Conservation (phyloP, 176 grass and related monocot genomes). For the Eleusine coracana region DNA sequence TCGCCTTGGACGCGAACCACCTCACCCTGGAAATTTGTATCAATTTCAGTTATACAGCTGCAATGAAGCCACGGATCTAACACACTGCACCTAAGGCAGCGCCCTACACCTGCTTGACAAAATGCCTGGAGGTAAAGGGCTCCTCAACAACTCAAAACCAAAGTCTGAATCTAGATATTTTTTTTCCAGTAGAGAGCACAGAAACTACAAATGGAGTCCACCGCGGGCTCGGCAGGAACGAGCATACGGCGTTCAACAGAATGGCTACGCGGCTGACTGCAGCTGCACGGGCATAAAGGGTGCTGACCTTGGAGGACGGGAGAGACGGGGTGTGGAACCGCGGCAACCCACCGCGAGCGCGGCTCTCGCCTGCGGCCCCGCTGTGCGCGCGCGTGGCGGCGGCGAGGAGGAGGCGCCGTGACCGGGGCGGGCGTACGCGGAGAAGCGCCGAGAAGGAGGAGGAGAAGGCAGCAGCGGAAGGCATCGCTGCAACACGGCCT, state of each 20-base stretch:
- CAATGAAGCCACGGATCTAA: neutral
- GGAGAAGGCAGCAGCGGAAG: conserved; percentile 20
- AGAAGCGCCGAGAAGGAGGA: conserved; percentile 35
- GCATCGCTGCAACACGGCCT: conserved; percentile 36
- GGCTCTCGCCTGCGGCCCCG: conserved; percentile 37
- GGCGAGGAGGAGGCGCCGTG: conserved; percentile 25
- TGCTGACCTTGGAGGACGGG: conserved; percentile 58
- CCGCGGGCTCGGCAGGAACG: neutral
- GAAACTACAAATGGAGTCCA: neutral
- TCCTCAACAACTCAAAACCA: neutral
- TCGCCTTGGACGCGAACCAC: conserved; percentile 85
- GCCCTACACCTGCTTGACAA: neutral
- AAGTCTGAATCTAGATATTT: neutral
- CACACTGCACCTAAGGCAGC: neutral
- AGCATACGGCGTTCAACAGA: conserved; percentile 40
- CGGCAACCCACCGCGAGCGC: conserved; percentile 68
- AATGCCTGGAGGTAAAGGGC: neutral
- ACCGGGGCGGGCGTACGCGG: conserved; percentile 38
- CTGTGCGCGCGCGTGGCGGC: conserved; percentile 46
- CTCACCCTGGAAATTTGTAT: conserved; percentile 55
- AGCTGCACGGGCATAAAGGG: neutral
- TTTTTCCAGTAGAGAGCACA: neutral
- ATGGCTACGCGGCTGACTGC: conserved; percentile 19
- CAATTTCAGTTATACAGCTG: neutral
- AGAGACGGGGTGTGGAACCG: conserved; percentile 76